Percentiles rank a stretch among this genome's conserved stretches.
These are phyloP conservation scores for Takakia lepidozioides DNA, from an alignment of 225 moss, liverwort and hornwort species.

Conservation along the genomic window DNA sequence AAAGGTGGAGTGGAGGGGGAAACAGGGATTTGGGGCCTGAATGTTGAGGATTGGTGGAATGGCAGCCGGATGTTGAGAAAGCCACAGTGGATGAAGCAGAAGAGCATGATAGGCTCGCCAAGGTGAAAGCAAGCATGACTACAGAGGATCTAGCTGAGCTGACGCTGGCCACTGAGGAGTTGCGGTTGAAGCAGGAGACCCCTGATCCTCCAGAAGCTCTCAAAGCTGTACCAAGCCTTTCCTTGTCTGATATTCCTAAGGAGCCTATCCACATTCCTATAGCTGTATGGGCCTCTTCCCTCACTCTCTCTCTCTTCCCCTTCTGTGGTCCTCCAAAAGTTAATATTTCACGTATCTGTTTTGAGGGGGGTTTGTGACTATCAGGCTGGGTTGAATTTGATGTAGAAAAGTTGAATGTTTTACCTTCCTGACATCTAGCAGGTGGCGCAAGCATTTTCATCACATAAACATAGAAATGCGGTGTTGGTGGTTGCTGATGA, in stretches of 20 bases:
- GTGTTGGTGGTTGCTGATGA: background rate
- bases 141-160: slow-evolving; percentile 88
- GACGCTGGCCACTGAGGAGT: slow-evolving; percentile 79
- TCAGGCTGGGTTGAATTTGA: too few relatives aligned
- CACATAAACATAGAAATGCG: too few relatives aligned
- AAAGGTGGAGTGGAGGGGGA: background rate
- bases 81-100: slow-evolving; percentile 75
- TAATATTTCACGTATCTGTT: too few relatives aligned
- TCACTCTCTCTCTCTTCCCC: too few relatives aligned
- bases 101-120: slow-evolving; percentile 70
- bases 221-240: slow-evolving; percentile 76
- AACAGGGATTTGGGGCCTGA: too few relatives aligned
- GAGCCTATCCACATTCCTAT: slow-evolving; percentile 68
- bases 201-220: slow-evolving; percentile 91
- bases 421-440: too few relatives aligned
- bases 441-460: background rate
- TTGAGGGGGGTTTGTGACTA: too few relatives aligned
- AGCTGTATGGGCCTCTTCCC: slow-evolving; percentile 12
- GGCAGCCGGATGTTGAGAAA: slow-evolving; percentile 89
- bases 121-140: slow-evolving; percentile 82
- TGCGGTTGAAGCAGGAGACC: slow-evolving; percentile 90
- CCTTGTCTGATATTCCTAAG: slow-evolving; percentile 80
- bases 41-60: too few relatives aligned
- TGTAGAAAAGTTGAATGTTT: too few relatives aligned
- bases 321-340: too few relatives aligned